Evolutionary conservation across 352 stramenopile species (phyloP), one percentile per base, ranked within the genome.

Genomic region (Phytophthora sp.): DNA sequence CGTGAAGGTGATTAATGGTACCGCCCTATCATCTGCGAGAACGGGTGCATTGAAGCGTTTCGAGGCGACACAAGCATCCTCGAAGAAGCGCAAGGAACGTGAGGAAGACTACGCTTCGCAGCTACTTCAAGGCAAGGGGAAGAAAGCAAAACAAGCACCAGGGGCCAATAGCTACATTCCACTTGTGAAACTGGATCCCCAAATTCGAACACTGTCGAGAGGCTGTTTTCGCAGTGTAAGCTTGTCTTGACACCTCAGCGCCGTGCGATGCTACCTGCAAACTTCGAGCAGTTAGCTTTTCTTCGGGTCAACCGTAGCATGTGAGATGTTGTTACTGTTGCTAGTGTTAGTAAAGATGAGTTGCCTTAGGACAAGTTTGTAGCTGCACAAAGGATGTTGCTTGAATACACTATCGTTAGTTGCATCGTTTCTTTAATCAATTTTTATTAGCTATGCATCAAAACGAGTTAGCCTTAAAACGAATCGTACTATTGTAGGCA

Each of bases 231-330:
- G 12, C 46, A 27, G 31, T 54, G 31, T 32, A 54, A 32, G 31
- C 46, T 54, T 20, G 45, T 44, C 18, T 34, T 54, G 32, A 54
- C 46, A 13, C 46, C 46, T 7, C 20, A 54, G 20, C 31, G 31
- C 7, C 46, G 46, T n/a, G 1, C 31, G 5, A 54, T 54, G 18
- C 31, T 35, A n/a, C 46, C 31, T 1, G 46, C 10, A 4, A 54
- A 34, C 46, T 54, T 54, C 13, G 46, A 54, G 46, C 30, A 54
- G 31, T 15, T 54, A 4, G 9, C 31, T 8, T 54, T 54, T n/a
- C 46, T 44, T 7, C 15, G 31, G n/a, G 45, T 38, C 20, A 54
- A 54, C 20, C n/a, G 18, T 3, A 13, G 2, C 17, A 31, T 39
- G 44, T 21, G 28, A n/a, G 18, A 30, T n/a, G 28, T 42, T 8